Evolutionary conservation across 2,329 filamentous ascomycete genomes (phyloP), one percentile per base, ranked within the genome.

Genomic region (Calonectria pseudoturangicola): DNA sequence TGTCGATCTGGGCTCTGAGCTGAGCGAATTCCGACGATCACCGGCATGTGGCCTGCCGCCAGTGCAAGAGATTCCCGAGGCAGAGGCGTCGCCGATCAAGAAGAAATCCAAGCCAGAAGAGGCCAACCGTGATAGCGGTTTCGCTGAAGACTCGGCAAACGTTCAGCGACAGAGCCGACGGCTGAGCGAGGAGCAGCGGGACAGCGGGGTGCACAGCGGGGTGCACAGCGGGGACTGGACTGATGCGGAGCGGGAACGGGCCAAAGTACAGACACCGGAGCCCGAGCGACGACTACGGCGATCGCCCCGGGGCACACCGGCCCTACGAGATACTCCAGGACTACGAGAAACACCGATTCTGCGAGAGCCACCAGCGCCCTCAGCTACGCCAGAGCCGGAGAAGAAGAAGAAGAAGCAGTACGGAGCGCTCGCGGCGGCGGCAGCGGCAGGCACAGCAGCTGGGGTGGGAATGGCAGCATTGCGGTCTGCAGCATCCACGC

Each of bases 171-270:
- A 84, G 68, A 86, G 82, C 74, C 80, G 81, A 64, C 70, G 78
- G 1, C 74, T 81, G 16, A 81, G 82, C 15, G 81, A 85, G 25
- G 82, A 85, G 36, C 78, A 85, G 62, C 86, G 88, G 51, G 90
- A 92, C 77, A 92, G 90, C 80, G 90, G 89, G 30, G 87, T 91
- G 36, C 88, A 91, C 75, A 92, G 90, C 80, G 90, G 89, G 30
- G 87, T 91, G 36, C 88, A 91, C 75, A 83, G 90, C 51, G 87
- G 86, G 27, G 88, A 90, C 48, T 85, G 83, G 84, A 74, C 80
- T n/a, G 86, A 86, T 41, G 54, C 72, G 15, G 70, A 73, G 25
- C 66, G 56, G 41, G 78, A 79, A 45, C 75, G 67, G 9, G 64
- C 73, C n/a, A 69, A 72, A 66, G 51, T 79, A 68, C 75, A 79